Base-by-base conservation (phyloP, 768 basidiomycete genomes). In the Tulasnella sp. region DNA sequence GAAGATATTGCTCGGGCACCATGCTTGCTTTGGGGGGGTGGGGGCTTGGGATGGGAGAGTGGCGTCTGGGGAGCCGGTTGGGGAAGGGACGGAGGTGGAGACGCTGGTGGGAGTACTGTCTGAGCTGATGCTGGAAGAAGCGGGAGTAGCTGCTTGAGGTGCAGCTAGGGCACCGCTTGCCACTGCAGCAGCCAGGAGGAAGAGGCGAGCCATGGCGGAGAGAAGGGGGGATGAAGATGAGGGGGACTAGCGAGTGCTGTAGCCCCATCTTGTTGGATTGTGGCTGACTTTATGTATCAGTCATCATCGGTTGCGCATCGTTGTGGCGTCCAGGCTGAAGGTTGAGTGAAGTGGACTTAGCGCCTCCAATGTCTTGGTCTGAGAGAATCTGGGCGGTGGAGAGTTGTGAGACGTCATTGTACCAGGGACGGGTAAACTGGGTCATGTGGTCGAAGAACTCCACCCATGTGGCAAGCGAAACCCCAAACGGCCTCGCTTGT, bases 1-100 rank as follows among this genome's bases (percentile, higher is more conserved):
- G 83, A 93, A 95, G 73, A 95, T 93, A 72, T 91, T 83, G 67
- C 87, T 87, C 0, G 88, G 86, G 80, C 93, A 94, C 93, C 93
- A 94, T 64, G 86, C 82, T 83, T 94, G 93, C 54, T 83, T 85
- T 0, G 92, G 91, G 22, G 93, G 91, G 19, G 90, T 79, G 7
- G 88, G 82, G 31, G 82, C 87, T 79, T 93, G 91, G 0, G 91
- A 89, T 19, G 92, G 91, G 54, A 69, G 40, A 1, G 76, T 37
- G 6, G 73, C 49, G 31, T 40, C 40, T 1, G 67, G 42, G 1
- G 58, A n/a, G 54, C 36, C 72, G 19, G 72, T 42, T 7, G 76
- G 49, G 64, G 72, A 67, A 6, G 76, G 72, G 19, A 77, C 64
- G 67, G 76, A 72, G 31, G 74, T 78, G 58, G 77, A 49, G 29